These are phyloP conservation scores for Mucor racemosus DNA, from an alignment of 371 early-diverging fungal genomes.

Conservation along the genomic window DNA sequence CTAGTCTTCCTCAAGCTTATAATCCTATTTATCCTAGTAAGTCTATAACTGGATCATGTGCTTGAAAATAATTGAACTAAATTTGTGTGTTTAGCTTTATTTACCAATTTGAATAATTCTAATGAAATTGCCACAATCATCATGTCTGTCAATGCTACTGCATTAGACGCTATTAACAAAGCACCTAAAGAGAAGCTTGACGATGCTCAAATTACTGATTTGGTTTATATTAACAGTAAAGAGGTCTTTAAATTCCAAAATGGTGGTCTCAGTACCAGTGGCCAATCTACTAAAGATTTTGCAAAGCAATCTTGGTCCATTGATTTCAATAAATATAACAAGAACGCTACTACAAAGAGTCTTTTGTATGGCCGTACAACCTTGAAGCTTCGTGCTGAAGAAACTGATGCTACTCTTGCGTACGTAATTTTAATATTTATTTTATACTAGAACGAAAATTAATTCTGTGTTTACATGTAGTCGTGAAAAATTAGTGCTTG, in stretches of 20 bases:
- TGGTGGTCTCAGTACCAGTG: conserved; percentile 55
- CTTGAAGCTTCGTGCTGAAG: conserved; percentile 57
- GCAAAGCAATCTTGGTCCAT: conserved; percentile 60
- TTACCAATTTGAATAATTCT: conserved; percentile 37
- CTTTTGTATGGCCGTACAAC: conserved; percentile 52
- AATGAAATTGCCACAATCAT: conserved; percentile 58
- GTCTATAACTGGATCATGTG: conserved; percentile 26
- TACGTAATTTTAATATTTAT: conserved; percentile 21
- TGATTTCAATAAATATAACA: conserved; percentile 48
- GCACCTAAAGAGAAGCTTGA: conserved; percentile 37
- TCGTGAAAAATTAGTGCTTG: conserved; percentile 56
- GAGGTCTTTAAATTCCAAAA: conserved; percentile 45
- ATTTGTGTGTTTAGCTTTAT: conserved; percentile 43
- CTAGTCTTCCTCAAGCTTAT: conserved; percentile 58
- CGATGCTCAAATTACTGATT: conserved; percentile 26
- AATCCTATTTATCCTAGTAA: conserved; percentile 53
- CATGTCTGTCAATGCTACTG: conserved; percentile 44
- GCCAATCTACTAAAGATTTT: conserved; percentile 63
- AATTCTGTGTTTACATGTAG: conserved; percentile 12
- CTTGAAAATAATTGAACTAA: conserved; percentile 44
- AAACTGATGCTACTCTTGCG: conserved; percentile 57
- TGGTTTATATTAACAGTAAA: conserved; percentile 54
- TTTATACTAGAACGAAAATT: not conserved
- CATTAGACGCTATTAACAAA: conserved; percentile 39
- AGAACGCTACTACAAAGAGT: conserved; percentile 31